Base-by-base conservation (phyloP, 805 yeast genomes). In the Barnettozyma sp. region DNA sequence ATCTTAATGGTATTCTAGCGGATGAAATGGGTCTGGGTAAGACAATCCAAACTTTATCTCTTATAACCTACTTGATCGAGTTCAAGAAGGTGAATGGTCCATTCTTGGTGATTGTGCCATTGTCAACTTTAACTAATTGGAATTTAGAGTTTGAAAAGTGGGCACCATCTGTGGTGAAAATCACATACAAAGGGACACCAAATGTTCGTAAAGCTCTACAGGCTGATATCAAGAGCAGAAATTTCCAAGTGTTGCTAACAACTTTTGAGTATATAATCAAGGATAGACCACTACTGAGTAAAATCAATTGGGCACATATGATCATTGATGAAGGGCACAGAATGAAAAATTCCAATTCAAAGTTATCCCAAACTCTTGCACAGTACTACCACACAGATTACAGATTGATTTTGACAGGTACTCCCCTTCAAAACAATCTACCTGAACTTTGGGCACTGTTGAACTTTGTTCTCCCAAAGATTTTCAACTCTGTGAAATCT, bases 21-120 rank as follows among this genome's bases (percentile, higher is more conserved):
- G 99, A 92, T 66, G 99, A 92, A 62, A 92, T 92, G 99, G 99
- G 99, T 44, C 69, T 92, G 43, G 99, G 99, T 59, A 92, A 92
- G 58, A 92, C 99, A 60, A 67, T 51, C 72, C 94, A 83, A 57
- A 75, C 88, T n/a, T 78, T 83, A 39, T 82, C 92, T 0, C 63
- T 83, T 46, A 65, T 83, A 15, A 71, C 90, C 2, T 78, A 84
- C 52, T 63, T 84, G 36, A 71, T 72, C 40, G 94, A 83, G 52
- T 65, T 59, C 26, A 83, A 83, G 50, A 71, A 77, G 37, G 72
- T 68, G 30, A 71, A 68, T 31, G 85, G 80, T 22, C 84, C 84
- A 39, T 83, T 78, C 48, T 68, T 83, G 52, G 85, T 83, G 29
- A 78, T 83, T 56, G 94, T 83, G 21, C 94, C 94, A 5, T 65